A percentile compares a stretch with the other conserved stretches of the same genome.
These are phyloP conservation scores for Malus asiatica DNA, from an alignment of 306 rosid species.

Conservation along the genomic window DNA sequence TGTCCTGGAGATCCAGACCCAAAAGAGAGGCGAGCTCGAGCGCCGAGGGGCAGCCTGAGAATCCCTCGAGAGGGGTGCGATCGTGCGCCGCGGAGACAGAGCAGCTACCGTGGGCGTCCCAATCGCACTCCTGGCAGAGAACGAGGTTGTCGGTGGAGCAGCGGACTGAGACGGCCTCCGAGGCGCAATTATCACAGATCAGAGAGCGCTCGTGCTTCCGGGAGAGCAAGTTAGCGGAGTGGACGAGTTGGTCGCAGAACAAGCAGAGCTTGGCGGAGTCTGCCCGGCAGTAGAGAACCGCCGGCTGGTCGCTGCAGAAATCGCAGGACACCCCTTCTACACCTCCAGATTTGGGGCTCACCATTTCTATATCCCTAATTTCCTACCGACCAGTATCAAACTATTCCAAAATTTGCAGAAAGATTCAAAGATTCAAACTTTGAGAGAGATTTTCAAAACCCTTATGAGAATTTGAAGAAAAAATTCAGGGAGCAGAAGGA, in stretches of 20 bases:
- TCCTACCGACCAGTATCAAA: not conserved
- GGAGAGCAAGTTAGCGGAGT: slow-evolving; percentile 55
- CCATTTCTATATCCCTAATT: slow-evolving; percentile 20
- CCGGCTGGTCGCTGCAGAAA: slow-evolving; percentile 42
- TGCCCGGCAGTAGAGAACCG: slow-evolving; percentile 57
- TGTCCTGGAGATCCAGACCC: slow-evolving; percentile 41
- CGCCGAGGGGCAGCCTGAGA: slow-evolving; percentile 55
- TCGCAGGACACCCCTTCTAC: slow-evolving; percentile 42
- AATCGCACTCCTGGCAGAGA: slow-evolving; percentile 60
- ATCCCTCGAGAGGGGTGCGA: slow-evolving; percentile 36
- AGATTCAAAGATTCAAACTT: not conserved
- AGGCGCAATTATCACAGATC: slow-evolving; percentile 60
- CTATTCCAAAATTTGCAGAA: not conserved
- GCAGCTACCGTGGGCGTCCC: slow-evolving; percentile 48
- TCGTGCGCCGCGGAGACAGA: slow-evolving; percentile 39
- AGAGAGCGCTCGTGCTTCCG: slow-evolving; percentile 52
- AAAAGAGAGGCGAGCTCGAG: slow-evolving; percentile 44
- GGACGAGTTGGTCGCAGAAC: slow-evolving; percentile 63
- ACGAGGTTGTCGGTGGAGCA: slow-evolving; percentile 53
- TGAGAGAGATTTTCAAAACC: not conserved
- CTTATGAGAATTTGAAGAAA: not conserved
- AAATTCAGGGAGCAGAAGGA: not conserved
- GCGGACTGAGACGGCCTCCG: slow-evolving; percentile 45
- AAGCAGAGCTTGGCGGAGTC: slow-evolving; percentile 70
- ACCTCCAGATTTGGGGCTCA: slow-evolving; percentile 20